Percentiles rank a stretch among this genome's conserved stretches.
Evolutionary conservation across 768 basidiomycete species (phyloP).

Genomic region (Mycena vulgaris): DNA sequence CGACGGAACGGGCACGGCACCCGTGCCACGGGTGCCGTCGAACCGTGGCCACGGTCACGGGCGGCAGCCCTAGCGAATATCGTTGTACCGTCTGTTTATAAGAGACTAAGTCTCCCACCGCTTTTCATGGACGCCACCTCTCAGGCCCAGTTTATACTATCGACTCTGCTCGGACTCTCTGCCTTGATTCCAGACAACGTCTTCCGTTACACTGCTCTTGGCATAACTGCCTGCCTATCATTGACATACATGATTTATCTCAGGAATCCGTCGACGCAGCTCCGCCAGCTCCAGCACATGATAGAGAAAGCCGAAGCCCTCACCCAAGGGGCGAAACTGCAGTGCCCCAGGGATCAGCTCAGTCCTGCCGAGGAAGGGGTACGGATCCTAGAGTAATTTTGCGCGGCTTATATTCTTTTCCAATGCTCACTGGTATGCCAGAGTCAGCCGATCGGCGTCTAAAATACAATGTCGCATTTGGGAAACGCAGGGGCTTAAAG

Average conservation of each 20-base stretch:
- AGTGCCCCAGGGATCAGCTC: background rate
- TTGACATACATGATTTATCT: background rate
- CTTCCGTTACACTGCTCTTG: background rate
- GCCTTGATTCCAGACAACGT: conserved; percentile 9
- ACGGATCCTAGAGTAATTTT: background rate
- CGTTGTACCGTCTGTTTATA: too few species aligned
- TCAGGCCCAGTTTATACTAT: too few species aligned
- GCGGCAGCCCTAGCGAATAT: too few species aligned
- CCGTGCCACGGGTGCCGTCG: too few species aligned
- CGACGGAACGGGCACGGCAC: too few species aligned
- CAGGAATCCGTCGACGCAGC: background rate
- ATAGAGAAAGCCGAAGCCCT: background rate
- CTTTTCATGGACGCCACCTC: too few species aligned
- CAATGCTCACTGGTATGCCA: background rate
- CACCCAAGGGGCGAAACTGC: background rate
- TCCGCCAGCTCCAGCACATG: background rate
- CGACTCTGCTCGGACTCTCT: too few species aligned
- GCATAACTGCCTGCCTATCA: background rate
- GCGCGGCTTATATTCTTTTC: background rate
- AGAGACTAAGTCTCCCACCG: too few species aligned
- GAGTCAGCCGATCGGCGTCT: background rate
- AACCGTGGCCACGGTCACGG: too few species aligned
- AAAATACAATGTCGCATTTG: too few species aligned
- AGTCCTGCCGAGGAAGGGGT: background rate
- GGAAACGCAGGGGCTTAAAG: background rate